Evolutionary conservation across 2,329 filamentous ascomycete species (phyloP), one percentile per base, ranked within the genome.

Genomic region (Endoconidiophora laricicola): DNA sequence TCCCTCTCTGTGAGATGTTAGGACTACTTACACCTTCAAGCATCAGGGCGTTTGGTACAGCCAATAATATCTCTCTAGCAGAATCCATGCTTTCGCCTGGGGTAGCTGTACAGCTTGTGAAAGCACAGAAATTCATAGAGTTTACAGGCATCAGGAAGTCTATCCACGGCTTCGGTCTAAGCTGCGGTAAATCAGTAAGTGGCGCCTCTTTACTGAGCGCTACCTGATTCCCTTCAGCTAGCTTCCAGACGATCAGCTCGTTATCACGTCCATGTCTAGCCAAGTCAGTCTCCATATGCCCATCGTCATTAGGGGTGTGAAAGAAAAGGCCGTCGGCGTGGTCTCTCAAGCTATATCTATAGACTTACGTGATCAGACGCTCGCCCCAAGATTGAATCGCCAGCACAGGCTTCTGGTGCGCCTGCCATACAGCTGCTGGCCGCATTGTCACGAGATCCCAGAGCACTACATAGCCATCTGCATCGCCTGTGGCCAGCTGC

Each of bases 121-220:
- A 94, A 1, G 83, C 74, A 61, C 91, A 98, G 62, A 96, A 98
- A 61, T 96, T 98, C 67, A 96, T 76, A 1, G 90, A 86, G 60
- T 95, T 95, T 41, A 96, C 86, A 4, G 83, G 72, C 4, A 98
- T 67, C 3, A 84, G 74, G 63, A 94, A 77, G 20, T 94, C 64
- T n/a, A 95, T 68, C 86, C 86, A 94, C 26, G 91, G 91, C 58
- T 80, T 73, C 16, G 72, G 74, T 55, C 67, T 73, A 46, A 62
- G 63, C 12, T 33, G 7, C 29, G 29, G 29, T 33, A 33, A 33
- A 44, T 67, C 65, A 54, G 93, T 85, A 29, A 90, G 73, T 0
- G 90, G 90, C 10, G 93, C 67, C 6, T 67, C 68, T 33, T 72
- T 80, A 58, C 80, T 83, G 55, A 94, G 68, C 14, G 68, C 62